Percentiles rank a stretch among this genome's conserved stretches.
phyloP scores from a whole-genome alignment of 129 eudicot species.

The Tagetes patula region DNA sequence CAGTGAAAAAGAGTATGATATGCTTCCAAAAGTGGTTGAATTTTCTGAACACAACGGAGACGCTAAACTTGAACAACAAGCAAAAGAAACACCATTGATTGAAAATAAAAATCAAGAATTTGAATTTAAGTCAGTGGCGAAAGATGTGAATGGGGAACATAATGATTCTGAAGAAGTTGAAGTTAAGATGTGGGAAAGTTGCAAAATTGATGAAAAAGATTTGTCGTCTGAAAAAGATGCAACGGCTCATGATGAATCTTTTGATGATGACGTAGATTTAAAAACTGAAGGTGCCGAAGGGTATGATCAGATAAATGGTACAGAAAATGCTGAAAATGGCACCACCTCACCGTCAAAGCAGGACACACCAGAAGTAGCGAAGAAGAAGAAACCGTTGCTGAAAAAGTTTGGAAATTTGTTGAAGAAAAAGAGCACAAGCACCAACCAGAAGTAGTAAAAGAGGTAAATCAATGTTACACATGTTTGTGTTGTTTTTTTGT shows the following conservation, averaged over 20 bases:
- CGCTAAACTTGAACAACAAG: conserved; percentile 39
- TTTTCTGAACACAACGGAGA: conserved; percentile 84
- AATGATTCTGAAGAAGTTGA: conserved; percentile 59
- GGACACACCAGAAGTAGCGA: conserved; percentile 28
- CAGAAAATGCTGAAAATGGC: conserved; percentile 52
- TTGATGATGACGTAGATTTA: conserved; percentile 71
- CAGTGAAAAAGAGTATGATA: conserved; percentile 82
- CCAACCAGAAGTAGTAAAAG: conserved; percentile 38
- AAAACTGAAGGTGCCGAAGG: conserved; percentile 60
- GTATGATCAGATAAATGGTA: conserved; percentile 59
- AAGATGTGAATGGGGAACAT: conserved; percentile 39
- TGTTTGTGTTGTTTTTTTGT: conserved; percentile 34
- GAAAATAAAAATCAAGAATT: conserved; percentile 22
- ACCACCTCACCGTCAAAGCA: conserved; percentile 59
- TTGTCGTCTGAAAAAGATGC: conserved; percentile 58
- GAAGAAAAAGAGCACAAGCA: conserved; percentile 72
- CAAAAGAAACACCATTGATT: conserved; percentile 36
- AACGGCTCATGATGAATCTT: conserved; percentile 49
- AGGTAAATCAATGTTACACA: conserved; percentile 36
- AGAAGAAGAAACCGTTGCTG: conserved; percentile 87
- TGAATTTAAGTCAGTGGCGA: conserved; percentile 14
- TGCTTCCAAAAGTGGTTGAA: conserved; percentile 91
- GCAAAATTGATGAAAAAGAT: conserved; percentile 85
- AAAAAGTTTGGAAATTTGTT: conserved; percentile 81
- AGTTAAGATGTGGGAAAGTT: conserved; percentile 94